phyloP scores from a whole-genome alignment of 257 asterid species.

The Rauvolfia tetraphylla region DNA sequence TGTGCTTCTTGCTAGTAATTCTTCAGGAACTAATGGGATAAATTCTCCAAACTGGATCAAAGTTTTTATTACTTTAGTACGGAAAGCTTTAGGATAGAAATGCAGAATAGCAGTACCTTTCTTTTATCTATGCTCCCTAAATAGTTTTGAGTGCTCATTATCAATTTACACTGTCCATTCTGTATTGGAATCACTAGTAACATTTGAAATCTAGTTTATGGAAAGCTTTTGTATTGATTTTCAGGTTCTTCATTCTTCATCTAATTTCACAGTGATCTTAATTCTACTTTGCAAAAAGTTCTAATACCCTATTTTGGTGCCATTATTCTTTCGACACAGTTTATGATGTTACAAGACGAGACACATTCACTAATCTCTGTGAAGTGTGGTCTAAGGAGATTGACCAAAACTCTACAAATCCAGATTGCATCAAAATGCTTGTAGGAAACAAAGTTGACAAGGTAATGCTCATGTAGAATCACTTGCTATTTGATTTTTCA shows the following conservation, averaged over 20 bases:
- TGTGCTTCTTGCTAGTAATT: neutral
- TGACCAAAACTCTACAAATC: slow-evolving; percentile 81
- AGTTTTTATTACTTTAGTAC: neutral
- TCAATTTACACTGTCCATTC: neutral
- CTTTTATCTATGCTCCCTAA: neutral
- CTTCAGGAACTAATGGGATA: neutral
- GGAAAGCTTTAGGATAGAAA: neutral
- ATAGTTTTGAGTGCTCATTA: too few relatives aligned
- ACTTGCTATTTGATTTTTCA: neutral
- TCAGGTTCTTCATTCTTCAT: neutral
- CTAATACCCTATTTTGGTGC: neutral
- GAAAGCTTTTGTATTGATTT: neutral
- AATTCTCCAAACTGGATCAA: neutral
- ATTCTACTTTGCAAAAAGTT: neutral
- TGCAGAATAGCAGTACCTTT: neutral
- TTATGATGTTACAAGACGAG: slow-evolving; percentile 86
- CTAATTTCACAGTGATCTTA: neutral
- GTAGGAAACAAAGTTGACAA: slow-evolving; percentile 95
- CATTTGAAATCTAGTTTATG: neutral
- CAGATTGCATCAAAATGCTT: slow-evolving; percentile 92
- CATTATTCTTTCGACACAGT: slow-evolving; percentile 36
- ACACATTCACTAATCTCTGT: slow-evolving; percentile 78
- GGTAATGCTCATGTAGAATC: slow-evolving; percentile 31
- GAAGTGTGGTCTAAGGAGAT: slow-evolving; percentile 93
- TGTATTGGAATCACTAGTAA: neutral